Evolutionary conservation across 495 filamentous ascomycete species (phyloP), one percentile per base, ranked within the genome.

Genomic region (Tuber melanosporum): DNA sequence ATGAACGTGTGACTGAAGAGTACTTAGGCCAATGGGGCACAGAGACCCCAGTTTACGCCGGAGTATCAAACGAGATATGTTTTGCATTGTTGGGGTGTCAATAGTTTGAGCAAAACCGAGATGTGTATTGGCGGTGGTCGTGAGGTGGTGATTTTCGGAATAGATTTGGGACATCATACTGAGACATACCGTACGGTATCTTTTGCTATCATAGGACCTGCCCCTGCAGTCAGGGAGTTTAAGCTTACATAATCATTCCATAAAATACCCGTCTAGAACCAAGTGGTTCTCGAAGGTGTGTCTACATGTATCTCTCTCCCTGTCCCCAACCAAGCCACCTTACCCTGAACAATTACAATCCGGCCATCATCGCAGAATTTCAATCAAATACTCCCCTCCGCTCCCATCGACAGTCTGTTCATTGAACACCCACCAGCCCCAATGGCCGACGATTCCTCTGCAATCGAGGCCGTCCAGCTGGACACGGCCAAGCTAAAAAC

Each of bases 401-500:
- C 26, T 36, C 2, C 57, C 26, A 17, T 9, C 57, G 26, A 26
- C 26, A 66, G 57, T 36, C 26, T 26, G 26, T 17, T 71, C 43
- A 82, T 76, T n/a, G 47, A 80, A 80, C 74, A 76, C 76, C 75
- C 82, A 72, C 82, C 74, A 80, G 78, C 78, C 78, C 75, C 62
- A 41, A 84, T 83, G 73, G 74, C 77, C 17, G 66, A 83, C 4
- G 79, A 78, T 43, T 74, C 83, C 66, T 70, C 77, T 73, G 47
- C 78, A 36, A 73, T 77, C 62, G 82, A 83, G 75, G 78, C 81
- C 66, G 75, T 85, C 70, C 90, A 95, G 86, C 91, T 99, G 83
- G 94, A 99, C 83, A 84, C 97, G 79, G 84, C 89, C 73, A 97
- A 95, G 85, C 90, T 99, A 72, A 91, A 97, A 85, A 89, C 92